These are phyloP conservation scores for Zalaria sp. DNA, from an alignment of 2,329 filamentous ascomycete species.

Conservation along the genomic window DNA sequence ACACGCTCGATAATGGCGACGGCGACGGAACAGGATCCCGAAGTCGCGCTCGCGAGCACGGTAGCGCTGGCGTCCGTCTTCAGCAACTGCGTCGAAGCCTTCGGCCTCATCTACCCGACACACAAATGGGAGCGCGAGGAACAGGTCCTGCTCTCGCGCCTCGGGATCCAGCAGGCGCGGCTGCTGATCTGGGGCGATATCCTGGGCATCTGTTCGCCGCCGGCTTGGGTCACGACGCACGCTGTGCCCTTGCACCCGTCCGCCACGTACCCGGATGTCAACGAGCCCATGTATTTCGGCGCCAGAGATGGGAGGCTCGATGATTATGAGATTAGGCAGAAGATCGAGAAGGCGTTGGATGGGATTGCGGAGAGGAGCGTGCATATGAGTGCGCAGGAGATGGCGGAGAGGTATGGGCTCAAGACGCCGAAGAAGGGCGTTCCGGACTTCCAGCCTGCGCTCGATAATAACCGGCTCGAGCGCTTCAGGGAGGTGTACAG, in stretches of 20 bases:
- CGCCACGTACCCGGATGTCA: slow-evolving; percentile 28
- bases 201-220: slow-evolving; percentile 30
- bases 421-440: slow-evolving; percentile 27
- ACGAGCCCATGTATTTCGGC: slow-evolving; percentile 30
- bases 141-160: slow-evolving; percentile 26
- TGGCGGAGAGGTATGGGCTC: slow-evolving; percentile 32
- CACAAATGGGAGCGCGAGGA: slow-evolving; percentile 28
- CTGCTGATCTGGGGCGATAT: slow-evolving; percentile 35
- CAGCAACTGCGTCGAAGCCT: slow-evolving; percentile 33
- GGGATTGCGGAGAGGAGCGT: slow-evolving; percentile 31
- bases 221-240: slow-evolving; percentile 25
- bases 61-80: slow-evolving; percentile 30
- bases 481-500: slow-evolving; percentile 30
- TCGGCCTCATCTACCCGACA: slow-evolving; percentile 29
- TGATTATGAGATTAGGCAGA: slow-evolving; percentile 20
- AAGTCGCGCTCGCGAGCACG: slow-evolving; percentile 20
- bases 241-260: slow-evolving; percentile 30
- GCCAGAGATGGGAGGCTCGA: slow-evolving; percentile 28
- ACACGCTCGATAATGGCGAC: not conserved
- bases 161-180: slow-evolving; percentile 33
- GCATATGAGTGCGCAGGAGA: slow-evolving; percentile 23
- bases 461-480: slow-evolving; percentile 30
- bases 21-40: not conserved
- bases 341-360: slow-evolving; percentile 25
- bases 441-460: slow-evolving; percentile 21